These are phyloP conservation scores for Trypanosoma lewisi DNA, from an alignment of 208 protist genomes.

Conservation along the genomic window DNA sequence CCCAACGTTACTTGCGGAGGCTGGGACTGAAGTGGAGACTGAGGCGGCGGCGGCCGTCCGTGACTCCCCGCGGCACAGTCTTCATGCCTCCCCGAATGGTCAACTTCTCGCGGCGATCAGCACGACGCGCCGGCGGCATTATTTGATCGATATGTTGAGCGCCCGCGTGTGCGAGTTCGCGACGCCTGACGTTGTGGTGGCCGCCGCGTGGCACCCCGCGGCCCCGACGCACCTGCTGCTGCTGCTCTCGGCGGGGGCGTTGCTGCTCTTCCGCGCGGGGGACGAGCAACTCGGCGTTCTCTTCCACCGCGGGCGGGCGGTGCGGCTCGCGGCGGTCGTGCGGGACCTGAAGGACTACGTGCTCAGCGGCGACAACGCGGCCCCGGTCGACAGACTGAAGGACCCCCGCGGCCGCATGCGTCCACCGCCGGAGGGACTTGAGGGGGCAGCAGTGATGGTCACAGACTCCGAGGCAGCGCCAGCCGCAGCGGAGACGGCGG, in stretches of 20 bases:
- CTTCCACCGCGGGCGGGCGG: constrained; percentile 13
- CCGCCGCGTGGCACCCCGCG: constrained; percentile 64
- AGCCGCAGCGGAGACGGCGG: not conserved
- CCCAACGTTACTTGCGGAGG: too few relatives aligned
- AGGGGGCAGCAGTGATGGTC: not conserved
- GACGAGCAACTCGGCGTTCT: constrained; percentile 32
- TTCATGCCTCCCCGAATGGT: constrained; percentile 56
- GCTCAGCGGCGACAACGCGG: not conserved
- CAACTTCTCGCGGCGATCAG: constrained; percentile 56
- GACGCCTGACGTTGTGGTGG: constrained; percentile 50
- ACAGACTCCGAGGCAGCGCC: not conserved
- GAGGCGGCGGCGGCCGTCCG: not conserved
- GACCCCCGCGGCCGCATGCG: constrained; percentile 12
- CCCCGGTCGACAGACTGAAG: constrained; percentile 4
- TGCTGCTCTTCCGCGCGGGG: constrained; percentile 46
- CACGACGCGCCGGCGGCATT: constrained; percentile 47
- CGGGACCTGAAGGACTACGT: constrained; percentile 7
- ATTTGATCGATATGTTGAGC: constrained; percentile 52
- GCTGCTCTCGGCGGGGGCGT: constrained; percentile 39
- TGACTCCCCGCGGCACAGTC: constrained; percentile 31
- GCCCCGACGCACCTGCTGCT: constrained; percentile 40
- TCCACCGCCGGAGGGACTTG: not conserved
- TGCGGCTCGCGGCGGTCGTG: constrained; percentile 16
- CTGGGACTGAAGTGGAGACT: not conserved
- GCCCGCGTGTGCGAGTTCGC: constrained; percentile 53